Evolutionary conservation across 768 basidiomycete species (phyloP).

Genomic region (Xerocomus brunneocitrinus): DNA sequence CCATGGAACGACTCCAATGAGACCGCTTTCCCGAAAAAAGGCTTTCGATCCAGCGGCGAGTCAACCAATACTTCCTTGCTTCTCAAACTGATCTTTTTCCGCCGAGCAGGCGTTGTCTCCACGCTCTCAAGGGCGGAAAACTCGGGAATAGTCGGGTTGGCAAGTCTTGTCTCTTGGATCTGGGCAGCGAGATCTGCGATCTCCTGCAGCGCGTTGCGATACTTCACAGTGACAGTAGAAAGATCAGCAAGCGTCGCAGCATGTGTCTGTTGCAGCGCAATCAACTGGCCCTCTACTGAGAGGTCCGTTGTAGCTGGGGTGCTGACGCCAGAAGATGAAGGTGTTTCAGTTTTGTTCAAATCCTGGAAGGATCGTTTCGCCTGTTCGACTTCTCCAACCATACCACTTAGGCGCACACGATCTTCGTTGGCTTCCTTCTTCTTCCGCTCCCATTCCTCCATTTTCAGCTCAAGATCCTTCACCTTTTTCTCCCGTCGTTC

Average conservation of each 20-base stretch:
- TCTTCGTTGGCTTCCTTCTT: constrained; percentile 64
- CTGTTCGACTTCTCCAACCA: constrained; percentile 66
- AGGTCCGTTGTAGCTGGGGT: constrained; percentile 34
- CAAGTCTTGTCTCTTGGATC: constrained; percentile 80
- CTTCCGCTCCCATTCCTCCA: constrained; percentile 74
- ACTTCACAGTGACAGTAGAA: constrained; percentile 73
- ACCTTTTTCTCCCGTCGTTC: constrained; percentile 79
- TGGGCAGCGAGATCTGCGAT: constrained; percentile 93
- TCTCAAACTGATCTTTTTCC: constrained; percentile 50
- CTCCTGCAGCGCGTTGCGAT: constrained; percentile 83
- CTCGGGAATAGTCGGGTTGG: constrained; percentile 43
- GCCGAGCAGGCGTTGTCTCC: constrained; percentile 46
- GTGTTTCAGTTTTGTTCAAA: constrained; percentile 25
- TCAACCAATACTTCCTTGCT: constrained; percentile 41
- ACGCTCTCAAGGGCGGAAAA: constrained; percentile 35
- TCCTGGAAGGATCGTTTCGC: constrained; percentile 66
- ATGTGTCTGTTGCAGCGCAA: constrained; percentile 76
- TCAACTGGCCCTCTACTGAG: constrained; percentile 56
- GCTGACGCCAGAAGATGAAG: constrained; percentile 28
- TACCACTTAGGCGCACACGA: constrained; percentile 57
- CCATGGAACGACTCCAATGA: constrained; percentile 84
- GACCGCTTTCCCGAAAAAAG: constrained; percentile 86
- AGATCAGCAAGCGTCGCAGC: constrained; percentile 76
- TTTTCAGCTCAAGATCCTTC: constrained; percentile 69
- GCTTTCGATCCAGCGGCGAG: constrained; percentile 53